These are phyloP conservation scores for Castanospermum australe DNA, from an alignment of 306 rosid species.

Conservation along the genomic window DNA sequence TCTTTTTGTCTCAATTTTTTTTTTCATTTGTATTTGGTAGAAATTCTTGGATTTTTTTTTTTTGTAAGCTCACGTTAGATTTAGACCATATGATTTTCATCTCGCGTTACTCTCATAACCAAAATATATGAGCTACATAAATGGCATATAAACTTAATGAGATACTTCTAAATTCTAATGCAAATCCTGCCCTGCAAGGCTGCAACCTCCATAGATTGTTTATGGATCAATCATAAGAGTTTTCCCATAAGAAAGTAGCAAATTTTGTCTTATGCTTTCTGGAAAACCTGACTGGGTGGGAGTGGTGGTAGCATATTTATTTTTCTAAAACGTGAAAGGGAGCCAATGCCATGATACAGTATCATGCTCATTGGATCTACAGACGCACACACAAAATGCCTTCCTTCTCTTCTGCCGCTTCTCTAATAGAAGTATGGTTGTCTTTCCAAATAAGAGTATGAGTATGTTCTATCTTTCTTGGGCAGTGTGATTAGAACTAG, in stretches of 20 bases:
- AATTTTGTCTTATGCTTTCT: background rate
- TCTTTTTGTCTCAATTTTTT: background rate
- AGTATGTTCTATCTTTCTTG: background rate
- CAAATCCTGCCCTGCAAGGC: slow-evolving; percentile 19
- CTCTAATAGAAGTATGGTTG: background rate
- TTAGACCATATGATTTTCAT: slow-evolving; percentile 8
- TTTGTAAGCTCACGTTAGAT: slow-evolving; percentile 21
- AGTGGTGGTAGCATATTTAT: background rate
- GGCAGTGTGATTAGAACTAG: background rate
- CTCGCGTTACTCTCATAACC: background rate
- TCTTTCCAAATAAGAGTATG: background rate
- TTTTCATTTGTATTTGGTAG: slow-evolving; percentile 1
- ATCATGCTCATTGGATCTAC: background rate
- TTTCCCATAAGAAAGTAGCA: background rate
- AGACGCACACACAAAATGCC: background rate
- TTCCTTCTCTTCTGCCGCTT: background rate
- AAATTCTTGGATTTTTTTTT: slow-evolving; percentile 22
- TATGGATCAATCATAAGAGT: background rate
- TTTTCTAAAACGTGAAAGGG: background rate
- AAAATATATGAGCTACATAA: background rate
- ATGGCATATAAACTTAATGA: background rate
- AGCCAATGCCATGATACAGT: background rate
- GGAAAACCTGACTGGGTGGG: background rate
- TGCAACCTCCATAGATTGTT: background rate
- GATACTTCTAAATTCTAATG: background rate